Base-by-base conservation (phyloP, 768 basidiomycete genomes). In the Boletales sp. region DNA sequence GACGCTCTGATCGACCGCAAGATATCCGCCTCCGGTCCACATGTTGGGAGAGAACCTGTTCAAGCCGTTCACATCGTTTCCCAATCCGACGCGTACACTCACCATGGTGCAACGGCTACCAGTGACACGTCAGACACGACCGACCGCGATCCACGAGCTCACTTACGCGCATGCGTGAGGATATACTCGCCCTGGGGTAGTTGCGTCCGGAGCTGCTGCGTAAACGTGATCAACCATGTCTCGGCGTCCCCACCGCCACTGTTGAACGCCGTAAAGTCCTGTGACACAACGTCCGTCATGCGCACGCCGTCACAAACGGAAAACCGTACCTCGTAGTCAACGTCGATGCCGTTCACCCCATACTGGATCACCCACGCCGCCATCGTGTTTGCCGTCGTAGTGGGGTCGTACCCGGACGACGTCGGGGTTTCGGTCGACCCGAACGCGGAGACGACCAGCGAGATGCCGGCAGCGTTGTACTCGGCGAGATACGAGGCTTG, bases 371-470 rank as follows among this genome's bases (percentile, higher is more conserved):
- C 80, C 69, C 70, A 79, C 2, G 66, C 59, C 5, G 77, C 77
- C 54, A 81, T 67, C 7, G 65, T 69, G 51, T 74, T 71, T 0
- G 79, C 79, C 4, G 68, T 67, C 18, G 41, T 51, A 21, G 70
- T 62, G 0, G 79, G 69, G 50, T 80, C 68, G 10, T 52, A 55
- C 15, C 72, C 72, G 8, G 63, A 60, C 0, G 73, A 63, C 2
- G 77, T 80, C 1, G 79, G 78, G 1, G 68, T 62, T 48, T 63
- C 60, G 10, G 66, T 67, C 9, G 75, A 70, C 7, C 79, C 78
- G 57, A 83, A 82, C 2, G 70, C 72, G 38, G 80, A 79, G 5
- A 83, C 82, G 51, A 83, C 71, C 28, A 84, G 60, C 41, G 75
- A 76, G 61, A 83, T 80, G 8, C 82, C 81, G 15, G 79, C 79